Evolutionary conservation across 2,329 filamentous ascomycete genomes (phyloP).

Genomic region (Aspergillus glaucus): DNA sequence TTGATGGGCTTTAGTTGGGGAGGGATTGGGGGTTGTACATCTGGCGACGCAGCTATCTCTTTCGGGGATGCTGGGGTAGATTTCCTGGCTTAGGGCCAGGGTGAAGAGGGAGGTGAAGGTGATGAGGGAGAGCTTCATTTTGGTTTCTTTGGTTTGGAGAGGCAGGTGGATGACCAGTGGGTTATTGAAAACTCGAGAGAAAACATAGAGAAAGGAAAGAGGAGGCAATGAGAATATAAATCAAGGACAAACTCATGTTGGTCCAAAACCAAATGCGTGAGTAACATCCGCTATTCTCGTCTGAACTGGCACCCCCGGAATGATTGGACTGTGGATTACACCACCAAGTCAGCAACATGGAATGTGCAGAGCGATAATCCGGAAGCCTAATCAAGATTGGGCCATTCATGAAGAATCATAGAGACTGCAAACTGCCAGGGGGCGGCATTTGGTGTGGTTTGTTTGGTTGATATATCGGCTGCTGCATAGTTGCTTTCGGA

Average conservation of each 20-base stretch:
- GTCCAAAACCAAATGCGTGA: background rate
- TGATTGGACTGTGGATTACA: background rate
- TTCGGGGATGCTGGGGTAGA: slow-evolving; percentile 28
- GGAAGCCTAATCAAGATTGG: too few relatives aligned
- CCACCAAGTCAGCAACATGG: background rate
- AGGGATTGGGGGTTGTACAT: slow-evolving; percentile 13
- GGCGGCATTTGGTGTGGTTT: too few relatives aligned
- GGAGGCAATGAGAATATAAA: too few relatives aligned
- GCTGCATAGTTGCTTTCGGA: too few relatives aligned
- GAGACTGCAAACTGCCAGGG: too few relatives aligned
- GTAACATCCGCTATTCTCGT: background rate
- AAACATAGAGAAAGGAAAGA: background rate
- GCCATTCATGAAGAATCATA: too few relatives aligned
- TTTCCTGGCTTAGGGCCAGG: slow-evolving; percentile 38
- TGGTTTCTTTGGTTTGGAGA: slow-evolving; percentile 4
- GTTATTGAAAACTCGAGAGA: background rate
- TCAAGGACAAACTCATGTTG: background rate
- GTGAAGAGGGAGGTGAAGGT: slow-evolving; percentile 41
- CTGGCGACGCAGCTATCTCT: slow-evolving; percentile 28
- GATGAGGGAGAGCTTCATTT: slow-evolving; percentile 39
- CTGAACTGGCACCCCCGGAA: background rate
- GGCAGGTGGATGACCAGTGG: too few relatives aligned
- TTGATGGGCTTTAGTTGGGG: too few relatives aligned
- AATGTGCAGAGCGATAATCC: too few relatives aligned
- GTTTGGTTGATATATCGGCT: too few relatives aligned